A percentile compares a stretch with the other conserved stretches of the same genome.
These are phyloP conservation scores for Waltergamsia citrina DNA, from an alignment of 2,329 filamentous ascomycete genomes.

Conservation along the genomic window DNA sequence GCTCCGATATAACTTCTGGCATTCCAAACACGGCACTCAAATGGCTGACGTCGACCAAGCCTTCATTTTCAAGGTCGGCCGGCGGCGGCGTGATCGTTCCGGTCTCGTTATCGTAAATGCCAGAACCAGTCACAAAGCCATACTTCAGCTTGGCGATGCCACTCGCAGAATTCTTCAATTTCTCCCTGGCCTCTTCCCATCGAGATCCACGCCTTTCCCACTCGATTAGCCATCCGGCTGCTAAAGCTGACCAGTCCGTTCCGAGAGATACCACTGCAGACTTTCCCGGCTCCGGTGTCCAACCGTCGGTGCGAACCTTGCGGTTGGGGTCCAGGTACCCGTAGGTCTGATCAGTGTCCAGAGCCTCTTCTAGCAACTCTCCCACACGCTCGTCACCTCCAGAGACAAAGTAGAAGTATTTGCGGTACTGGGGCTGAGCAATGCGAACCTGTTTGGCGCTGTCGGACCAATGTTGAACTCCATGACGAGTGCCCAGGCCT, in stretches of 20 bases:
- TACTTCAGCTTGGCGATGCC: conserved; percentile 46
- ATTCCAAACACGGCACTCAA: conserved; percentile 50
- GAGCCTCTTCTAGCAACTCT: conserved; percentile 36
- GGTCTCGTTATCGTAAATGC: conserved; percentile 37
- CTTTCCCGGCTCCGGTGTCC: conserved; percentile 30
- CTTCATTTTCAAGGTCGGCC: conserved; percentile 39
- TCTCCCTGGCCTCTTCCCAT: conserved; percentile 40
- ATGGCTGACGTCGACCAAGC: conserved; percentile 42
- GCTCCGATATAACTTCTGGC: conserved; percentile 45
- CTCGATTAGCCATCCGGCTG: conserved; percentile 47
- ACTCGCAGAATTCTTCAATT: conserved; percentile 35
- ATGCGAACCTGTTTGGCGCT: conserved; percentile 53
- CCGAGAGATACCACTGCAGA: conserved; percentile 41
- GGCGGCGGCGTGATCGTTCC: conserved; percentile 42
- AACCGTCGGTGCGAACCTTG: conserved; percentile 46
- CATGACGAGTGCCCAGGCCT: conserved; percentile 52
- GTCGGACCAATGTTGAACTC: conserved; percentile 52
- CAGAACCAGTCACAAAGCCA: conserved; percentile 48
- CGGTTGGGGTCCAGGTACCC: conserved; percentile 43
- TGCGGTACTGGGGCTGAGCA: conserved; percentile 43
- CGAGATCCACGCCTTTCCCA: conserved; percentile 46
- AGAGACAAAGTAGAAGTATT: conserved; percentile 45
- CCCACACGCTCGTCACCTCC: conserved; percentile 48
- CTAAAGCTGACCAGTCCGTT: conserved; percentile 49
- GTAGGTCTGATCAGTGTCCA: conserved; percentile 40